phyloP scores from a whole-genome alignment of 305 asterid genomes.

The Solanum hybrid region DNA sequence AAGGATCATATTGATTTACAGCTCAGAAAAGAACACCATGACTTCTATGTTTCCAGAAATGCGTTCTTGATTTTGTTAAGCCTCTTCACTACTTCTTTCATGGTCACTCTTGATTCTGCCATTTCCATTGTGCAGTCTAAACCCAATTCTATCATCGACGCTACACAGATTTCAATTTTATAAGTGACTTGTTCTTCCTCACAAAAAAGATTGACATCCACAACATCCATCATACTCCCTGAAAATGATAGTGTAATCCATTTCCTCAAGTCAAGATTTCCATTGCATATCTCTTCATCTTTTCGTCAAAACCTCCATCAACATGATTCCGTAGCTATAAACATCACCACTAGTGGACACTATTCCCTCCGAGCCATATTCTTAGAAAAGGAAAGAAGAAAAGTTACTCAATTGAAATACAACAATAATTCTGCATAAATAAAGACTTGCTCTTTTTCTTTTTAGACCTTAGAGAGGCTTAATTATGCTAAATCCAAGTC shows the following conservation, averaged over 20 bases:
- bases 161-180: background rate
- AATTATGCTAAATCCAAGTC: too few relatives aligned
- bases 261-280: too few relatives aligned
- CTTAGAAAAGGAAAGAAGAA: background rate
- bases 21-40: background rate
- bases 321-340: background rate
- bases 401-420: too few relatives aligned
- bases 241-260: too few relatives aligned
- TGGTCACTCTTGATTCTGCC: background rate
- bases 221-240: too few relatives aligned
- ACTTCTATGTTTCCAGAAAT: background rate
- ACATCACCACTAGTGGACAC: background rate
- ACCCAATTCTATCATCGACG: background rate
- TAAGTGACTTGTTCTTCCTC: background rate
- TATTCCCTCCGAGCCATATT: background rate
- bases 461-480: background rate
- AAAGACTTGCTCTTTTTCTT: too few relatives aligned
- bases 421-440: too few relatives aligned
- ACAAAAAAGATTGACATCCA: too few relatives aligned
- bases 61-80: background rate
- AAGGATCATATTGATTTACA: background rate
- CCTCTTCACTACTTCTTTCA: background rate
- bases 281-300: too few relatives aligned
- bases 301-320: background rate
- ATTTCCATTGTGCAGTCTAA: background rate